phyloP scores from a whole-genome alignment of 495 filamentous ascomycete genomes.

The Neurospora sp. region DNA sequence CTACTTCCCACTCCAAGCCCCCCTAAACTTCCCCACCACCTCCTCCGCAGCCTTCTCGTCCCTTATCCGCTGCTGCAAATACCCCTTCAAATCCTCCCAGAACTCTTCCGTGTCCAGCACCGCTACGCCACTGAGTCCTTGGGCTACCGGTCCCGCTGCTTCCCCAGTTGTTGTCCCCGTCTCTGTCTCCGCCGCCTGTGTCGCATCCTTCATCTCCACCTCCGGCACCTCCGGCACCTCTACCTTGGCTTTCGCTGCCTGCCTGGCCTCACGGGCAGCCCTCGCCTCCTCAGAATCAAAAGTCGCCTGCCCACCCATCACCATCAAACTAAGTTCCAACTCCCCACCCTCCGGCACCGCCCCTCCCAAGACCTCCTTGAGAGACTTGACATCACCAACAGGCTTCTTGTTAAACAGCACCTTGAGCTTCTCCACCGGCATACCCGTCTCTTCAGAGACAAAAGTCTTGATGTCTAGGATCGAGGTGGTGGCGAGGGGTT shows the following conservation, averaged over 20 bases:
- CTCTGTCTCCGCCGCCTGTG: neutral
- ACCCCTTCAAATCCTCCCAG: conserved; percentile 80
- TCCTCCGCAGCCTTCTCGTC: conserved; percentile 59
- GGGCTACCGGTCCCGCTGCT: conserved; percentile 31
- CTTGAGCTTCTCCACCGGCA: conserved; percentile 63
- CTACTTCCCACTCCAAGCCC: conserved; percentile 50
- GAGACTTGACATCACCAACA: conserved; percentile 54
- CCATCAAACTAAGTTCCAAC: conserved; percentile 75
- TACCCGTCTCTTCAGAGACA: conserved; percentile 41
- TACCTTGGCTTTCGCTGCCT: neutral
- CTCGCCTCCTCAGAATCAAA: neutral
- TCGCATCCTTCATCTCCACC: neutral
- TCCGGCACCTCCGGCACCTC: neutral
- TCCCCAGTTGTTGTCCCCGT: conserved; percentile 10
- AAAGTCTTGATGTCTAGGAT: conserved; percentile 62
- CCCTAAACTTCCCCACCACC: conserved; percentile 55
- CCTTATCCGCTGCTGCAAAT: conserved; percentile 64
- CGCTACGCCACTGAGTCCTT: conserved; percentile 43
- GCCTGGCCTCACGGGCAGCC: neutral
- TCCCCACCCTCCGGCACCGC: conserved; percentile 21
- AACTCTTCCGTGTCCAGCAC: conserved; percentile 65
- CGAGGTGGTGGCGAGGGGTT: conserved; percentile 43
- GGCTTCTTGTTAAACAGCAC: conserved; percentile 78
- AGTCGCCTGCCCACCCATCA: conserved; percentile 55
- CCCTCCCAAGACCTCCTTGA: conserved; percentile 39